Base-by-base conservation (phyloP, 306 rosid species). In the Trichosanthes cucumerina region DNA sequence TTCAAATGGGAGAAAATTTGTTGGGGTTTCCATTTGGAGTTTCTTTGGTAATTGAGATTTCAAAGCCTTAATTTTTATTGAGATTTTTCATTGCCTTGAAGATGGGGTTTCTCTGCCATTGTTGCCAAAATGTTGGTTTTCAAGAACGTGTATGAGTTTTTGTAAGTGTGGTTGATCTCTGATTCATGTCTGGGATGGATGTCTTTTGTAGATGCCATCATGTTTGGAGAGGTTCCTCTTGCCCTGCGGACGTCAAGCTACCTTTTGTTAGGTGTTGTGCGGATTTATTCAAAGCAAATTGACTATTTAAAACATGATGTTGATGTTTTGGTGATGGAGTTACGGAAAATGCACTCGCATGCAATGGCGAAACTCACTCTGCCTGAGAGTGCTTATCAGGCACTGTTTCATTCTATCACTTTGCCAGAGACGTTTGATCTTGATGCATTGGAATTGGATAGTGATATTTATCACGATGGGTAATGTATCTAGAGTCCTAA, bases 171-270 rank as follows among this genome's bases (percentile, higher is more conserved):
- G 58, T 12, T 26, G 33, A 44, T 7, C n/a, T 46, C n/a, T 71
- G 77, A 71, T 13, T 46, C 19, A 47, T 16, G 5, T 65, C 21
- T 18, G 24, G 57, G 63, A 28, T 60, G 39, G 18, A 60, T 81
- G 70, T 71, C 26, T 82, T 39, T 81, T 77, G 64, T 54, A 92
- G 98, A 87, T 28, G 92, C 87, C 15, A 92, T 91, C 66, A 90
- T 95, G 96, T 95, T 85, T 84, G 97, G 97, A 0, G 97, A 90
- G 56, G 99, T 90, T 66, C 97, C 97, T 1, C 88, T 95, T 9
- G 99, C 99, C 2, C 79, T 92, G 69, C 84, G 97, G 78, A 86
- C 93, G 91, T 89, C 99, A 18, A 90, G 97, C 73, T 90, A 87
- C 81, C 99, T 95, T 80, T 86, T 95, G 7, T 50, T 92, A 21